Base-by-base conservation (phyloP, 129 eudicot species). In the Tanacetum coccineum region DNA sequence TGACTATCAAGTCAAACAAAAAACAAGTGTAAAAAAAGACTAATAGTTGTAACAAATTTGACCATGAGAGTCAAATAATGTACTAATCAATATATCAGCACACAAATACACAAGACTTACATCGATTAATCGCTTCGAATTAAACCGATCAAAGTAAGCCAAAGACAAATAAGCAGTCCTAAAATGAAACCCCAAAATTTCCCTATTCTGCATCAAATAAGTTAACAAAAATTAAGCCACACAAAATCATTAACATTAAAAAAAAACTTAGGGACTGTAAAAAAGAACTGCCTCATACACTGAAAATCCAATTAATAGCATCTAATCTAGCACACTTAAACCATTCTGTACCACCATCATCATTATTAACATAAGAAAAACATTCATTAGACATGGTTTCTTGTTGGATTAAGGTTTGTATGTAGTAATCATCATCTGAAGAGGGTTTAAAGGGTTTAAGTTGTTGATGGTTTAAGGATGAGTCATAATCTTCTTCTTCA, bases 161-260 rank as follows among this genome's bases (percentile, higher is more conserved):
- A 91, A 15, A 52, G 95, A 81, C 20, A 91, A 81, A 83, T 82
- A 87, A 61, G 93, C 94, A 22, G 97, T 91, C 52, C 82, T 78
- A 58, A 71, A 72, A 28, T 79, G 89, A 63, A 80, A 83, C 73
- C 93, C 90, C 58, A 84, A 80, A 28, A 54, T 63, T 49, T 78
- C 82, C 55, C 82, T 81, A n/a, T 83, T 79, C 97, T 90, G 89
- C 82, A 74, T 22, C 64, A 68, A 10, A 13, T 20, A 39, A 14
- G 5, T 44, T 21, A 13, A 70, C 19, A 20, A 75, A 69, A 15
- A 58, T 44, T 26, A 50, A 18, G 19, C 51, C 13, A 47, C 52
- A 21, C 11, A 67, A 9, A 56, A 56, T 17, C 61, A 56, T 21
- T 1, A 45, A 51, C 4, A 13, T 4, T 22, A 6, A 49, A 53